Conservation (phyloP, 306 rosid genomes). For the Pyrus betulifolia region DNA sequence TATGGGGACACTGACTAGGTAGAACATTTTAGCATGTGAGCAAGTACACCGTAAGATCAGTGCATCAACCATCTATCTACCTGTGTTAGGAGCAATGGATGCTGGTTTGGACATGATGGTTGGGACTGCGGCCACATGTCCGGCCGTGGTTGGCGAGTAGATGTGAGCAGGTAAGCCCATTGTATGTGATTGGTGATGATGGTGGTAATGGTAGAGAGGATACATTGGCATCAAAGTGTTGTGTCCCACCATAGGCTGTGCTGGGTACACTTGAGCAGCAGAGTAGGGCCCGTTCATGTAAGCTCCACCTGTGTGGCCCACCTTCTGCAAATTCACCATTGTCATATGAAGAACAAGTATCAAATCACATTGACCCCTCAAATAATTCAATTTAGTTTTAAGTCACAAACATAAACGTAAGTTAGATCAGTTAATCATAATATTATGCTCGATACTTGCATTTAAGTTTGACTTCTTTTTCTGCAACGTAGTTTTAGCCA, state of each 20-base stretch:
- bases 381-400: no score
- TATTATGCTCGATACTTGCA: no score
- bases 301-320: constrained; percentile 37
- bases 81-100: constrained; percentile 50
- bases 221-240: constrained; percentile 74
- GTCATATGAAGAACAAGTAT: neutral
- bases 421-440: no score
- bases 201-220: constrained; percentile 51
- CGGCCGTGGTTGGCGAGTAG: constrained; percentile 35
- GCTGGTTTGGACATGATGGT: constrained; percentile 51
- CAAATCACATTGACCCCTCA: neutral
- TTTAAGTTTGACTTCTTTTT: no score
- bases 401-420: no score
- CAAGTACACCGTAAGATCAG: neutral
- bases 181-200: constrained; percentile 59
- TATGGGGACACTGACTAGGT: constrained; percentile 1
- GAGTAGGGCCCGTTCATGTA: constrained; percentile 60
- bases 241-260: constrained; percentile 50
- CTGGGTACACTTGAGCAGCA: constrained; percentile 36
- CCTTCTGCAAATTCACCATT: constrained; percentile 37
- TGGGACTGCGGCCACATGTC: constrained; percentile 35
- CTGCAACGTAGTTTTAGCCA: neutral
- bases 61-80: constrained; percentile 16
- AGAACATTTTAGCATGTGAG: constrained; percentile 3
- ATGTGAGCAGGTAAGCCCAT: constrained; percentile 63